phyloP scores from a whole-genome alignment of 768 basidiomycete genomes.

The Calocera cornea region DNA sequence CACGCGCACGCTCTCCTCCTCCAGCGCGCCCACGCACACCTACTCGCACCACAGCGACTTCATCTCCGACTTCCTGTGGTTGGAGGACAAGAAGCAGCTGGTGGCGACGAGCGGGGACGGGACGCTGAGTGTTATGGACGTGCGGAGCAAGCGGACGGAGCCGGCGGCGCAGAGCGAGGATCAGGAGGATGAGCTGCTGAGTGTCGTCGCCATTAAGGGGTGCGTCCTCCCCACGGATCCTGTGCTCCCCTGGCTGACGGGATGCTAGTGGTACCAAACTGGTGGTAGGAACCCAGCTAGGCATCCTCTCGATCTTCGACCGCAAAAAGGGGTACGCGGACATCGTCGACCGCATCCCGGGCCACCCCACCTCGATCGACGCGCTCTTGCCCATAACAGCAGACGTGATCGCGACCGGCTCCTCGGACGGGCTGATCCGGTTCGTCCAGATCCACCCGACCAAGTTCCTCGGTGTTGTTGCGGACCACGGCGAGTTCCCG shows the following conservation, averaged over 20 bases:
- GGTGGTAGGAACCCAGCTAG: conserved; percentile 79
- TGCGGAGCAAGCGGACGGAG: conserved; percentile 64
- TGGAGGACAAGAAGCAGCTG: conserved; percentile 70
- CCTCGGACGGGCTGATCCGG: conserved; percentile 80
- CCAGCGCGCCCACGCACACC: conserved; percentile 45
- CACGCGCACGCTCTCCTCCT: conserved; percentile 31
- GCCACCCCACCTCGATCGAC: conserved; percentile 89
- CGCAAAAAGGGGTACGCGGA: conserved; percentile 78
- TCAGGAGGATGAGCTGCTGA: conserved; percentile 88
- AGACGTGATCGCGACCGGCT: conserved; percentile 72
- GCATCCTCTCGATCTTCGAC: conserved; percentile 83
- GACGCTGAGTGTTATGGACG: conserved; percentile 81
- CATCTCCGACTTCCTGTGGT: conserved; percentile 81
- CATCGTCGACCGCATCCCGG: conserved; percentile 80
- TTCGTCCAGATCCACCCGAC: conserved; percentile 80
- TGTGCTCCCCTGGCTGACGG: background rate
- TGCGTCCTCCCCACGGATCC: conserved; percentile 22
- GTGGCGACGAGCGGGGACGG: conserved; percentile 89
- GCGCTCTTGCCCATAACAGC: conserved; percentile 54
- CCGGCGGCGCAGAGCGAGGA: conserved; percentile 82
- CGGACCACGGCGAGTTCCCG: conserved; percentile 84
- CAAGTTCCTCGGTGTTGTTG: conserved; percentile 77
- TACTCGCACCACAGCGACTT: conserved; percentile 90
- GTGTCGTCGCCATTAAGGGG: conserved; percentile 74
- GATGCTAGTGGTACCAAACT: conserved; percentile 48